These are phyloP conservation scores for Yarrowia sp. DNA, from an alignment of 805 yeast species.

Conservation along the genomic window DNA sequence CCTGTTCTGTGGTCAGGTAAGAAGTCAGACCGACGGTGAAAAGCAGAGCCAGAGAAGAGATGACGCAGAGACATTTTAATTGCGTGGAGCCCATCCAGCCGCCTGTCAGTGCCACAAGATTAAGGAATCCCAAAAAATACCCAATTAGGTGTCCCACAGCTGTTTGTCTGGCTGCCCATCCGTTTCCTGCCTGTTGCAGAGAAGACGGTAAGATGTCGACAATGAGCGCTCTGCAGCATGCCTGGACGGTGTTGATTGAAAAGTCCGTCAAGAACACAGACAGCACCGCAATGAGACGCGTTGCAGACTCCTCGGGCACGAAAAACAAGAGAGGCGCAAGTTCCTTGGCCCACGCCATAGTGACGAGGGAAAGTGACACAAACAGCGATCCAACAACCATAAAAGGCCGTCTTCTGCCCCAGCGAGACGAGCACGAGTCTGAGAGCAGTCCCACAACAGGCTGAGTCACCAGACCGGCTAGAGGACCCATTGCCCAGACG, in stretches of 20 bases:
- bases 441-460: conserved; percentile 61
- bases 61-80: conserved; percentile 49
- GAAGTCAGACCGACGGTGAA: conserved; percentile 45
- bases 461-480: conserved; percentile 62
- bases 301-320: conserved; percentile 10
- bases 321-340: conserved; percentile 39
- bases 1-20: conserved; percentile 45
- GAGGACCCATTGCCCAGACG: conserved; percentile 70
- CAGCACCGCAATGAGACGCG: conserved; percentile 46
- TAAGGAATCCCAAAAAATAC: conserved; percentile 52
- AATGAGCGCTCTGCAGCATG: conserved; percentile 61
- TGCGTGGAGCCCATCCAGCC: conserved; percentile 49
- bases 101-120: conserved; percentile 43
- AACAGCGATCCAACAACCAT: conserved; percentile 53
- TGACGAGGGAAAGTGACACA: conserved; percentile 47
- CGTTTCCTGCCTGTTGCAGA: conserved; percentile 60
- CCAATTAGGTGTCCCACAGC: conserved; percentile 60
- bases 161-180: conserved; percentile 68
- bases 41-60: conserved; percentile 47
- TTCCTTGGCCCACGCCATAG: conserved; percentile 47
- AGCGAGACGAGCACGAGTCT: conserved; percentile 42
- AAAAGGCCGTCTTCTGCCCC: conserved; percentile 59
- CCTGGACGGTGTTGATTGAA: conserved; percentile 60
- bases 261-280: conserved; percentile 56
- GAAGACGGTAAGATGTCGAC: conserved; percentile 58